Evolutionary conservation across 2,329 filamentous ascomycete species (phyloP).

Genomic region (Cordyceps cicadae): DNA sequence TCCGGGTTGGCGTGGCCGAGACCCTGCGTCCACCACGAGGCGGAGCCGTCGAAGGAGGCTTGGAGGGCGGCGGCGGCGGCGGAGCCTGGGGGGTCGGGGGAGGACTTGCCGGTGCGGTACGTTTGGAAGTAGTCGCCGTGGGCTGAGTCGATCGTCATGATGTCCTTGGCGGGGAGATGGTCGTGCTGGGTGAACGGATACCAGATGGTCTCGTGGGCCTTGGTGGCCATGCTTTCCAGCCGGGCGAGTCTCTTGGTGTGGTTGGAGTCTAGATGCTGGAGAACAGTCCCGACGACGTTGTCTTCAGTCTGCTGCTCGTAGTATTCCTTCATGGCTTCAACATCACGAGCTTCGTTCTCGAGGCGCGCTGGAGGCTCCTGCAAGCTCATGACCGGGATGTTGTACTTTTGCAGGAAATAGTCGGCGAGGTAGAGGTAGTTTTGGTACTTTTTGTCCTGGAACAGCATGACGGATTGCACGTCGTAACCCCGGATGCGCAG

Average conservation of each 20-base stretch:
- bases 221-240: constrained; percentile 52
- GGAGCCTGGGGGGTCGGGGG: constrained; percentile 14
- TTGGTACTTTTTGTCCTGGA: constrained; percentile 55
- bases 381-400: constrained; percentile 48
- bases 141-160: constrained; percentile 72
- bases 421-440: constrained; percentile 60
- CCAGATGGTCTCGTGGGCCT: constrained; percentile 63
- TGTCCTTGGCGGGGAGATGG: constrained; percentile 49
- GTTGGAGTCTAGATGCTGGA: constrained; percentile 42
- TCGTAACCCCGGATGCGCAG: constrained; percentile 72
- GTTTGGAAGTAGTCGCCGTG: constrained; percentile 72
- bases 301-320: constrained; percentile 43
- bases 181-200: constrained; percentile 82
- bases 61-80: constrained; percentile 33
- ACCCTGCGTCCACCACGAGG: constrained; percentile 88
- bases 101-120: constrained; percentile 10
- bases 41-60: constrained; percentile 72
- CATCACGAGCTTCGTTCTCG: constrained; percentile 36
- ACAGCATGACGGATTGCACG: constrained; percentile 60
- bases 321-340: constrained; percentile 52
- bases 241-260: constrained; percentile 49
- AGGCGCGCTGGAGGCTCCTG: constrained; percentile 49
- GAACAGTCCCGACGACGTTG: constrained; percentile 32
- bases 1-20: constrained; percentile 69
- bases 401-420: constrained; percentile 55